A percentile compares a stretch with the other conserved stretches of the same genome.
Evolutionary conservation across 495 filamentous ascomycete species (phyloP).

Genomic region (Tuber indicum): DNA sequence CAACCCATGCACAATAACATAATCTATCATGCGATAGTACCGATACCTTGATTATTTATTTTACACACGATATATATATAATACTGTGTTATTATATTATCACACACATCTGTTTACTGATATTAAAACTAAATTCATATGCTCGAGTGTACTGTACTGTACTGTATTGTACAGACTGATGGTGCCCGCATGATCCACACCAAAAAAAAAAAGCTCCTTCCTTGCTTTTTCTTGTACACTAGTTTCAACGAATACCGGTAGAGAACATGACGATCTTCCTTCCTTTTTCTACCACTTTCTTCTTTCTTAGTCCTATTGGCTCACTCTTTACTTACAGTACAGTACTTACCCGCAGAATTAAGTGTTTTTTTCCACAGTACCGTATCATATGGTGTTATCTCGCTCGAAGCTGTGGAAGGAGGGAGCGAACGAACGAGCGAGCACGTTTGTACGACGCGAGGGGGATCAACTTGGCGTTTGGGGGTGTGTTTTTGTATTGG

Average conservation of each 20-base stretch:
- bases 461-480: neutral
- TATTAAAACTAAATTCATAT: neutral
- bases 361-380: neutral
- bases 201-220: neutral
- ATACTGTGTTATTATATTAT: neutral
- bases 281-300: neutral
- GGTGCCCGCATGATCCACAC: neutral
- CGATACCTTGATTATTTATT: neutral
- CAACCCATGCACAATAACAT: neutral
- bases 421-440: neutral
- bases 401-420: too few species aligned
- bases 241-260: neutral
- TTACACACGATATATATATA: neutral
- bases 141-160: neutral
- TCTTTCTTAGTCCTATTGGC: neutral
- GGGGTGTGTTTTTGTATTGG: neutral
- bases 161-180: neutral
- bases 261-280: neutral
- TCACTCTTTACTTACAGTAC: neutral
- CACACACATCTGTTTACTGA: neutral
- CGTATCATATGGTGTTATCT: neutral
- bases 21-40: neutral
- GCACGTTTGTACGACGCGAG: neutral
- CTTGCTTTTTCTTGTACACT: neutral
- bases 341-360: neutral